phyloP scores from a whole-genome alignment of 495 filamentous ascomycete genomes.

The Aspergillus carlsbadensis region DNA sequence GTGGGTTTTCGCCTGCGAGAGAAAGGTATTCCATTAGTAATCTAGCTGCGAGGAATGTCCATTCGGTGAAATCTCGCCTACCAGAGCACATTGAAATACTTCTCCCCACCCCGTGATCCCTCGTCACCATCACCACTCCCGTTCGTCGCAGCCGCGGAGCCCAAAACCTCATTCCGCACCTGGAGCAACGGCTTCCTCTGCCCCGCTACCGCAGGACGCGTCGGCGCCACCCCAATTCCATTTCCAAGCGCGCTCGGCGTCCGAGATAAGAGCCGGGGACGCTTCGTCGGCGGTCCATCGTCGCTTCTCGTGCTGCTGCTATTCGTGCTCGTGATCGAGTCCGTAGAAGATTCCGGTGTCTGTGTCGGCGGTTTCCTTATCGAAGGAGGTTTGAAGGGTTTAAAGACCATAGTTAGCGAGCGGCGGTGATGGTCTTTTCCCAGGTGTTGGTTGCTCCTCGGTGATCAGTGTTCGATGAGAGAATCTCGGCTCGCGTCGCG shows the following conservation, averaged over 20 bases:
- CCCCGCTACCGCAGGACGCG: not conserved
- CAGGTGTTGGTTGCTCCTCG: not conserved
- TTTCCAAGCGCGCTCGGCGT: not conserved
- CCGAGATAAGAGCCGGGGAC: constrained; percentile 22
- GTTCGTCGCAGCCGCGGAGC: not conserved
- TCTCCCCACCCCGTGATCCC: constrained; percentile 25
- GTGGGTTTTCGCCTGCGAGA: constrained; percentile 68
- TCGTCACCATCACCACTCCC: constrained; percentile 7
- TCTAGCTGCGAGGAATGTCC: not conserved
- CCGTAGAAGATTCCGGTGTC: not conserved
- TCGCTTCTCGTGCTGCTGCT: not conserved
- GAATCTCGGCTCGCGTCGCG: not conserved
- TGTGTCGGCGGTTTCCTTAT: constrained; percentile 32
- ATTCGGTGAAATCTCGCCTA: not conserved
- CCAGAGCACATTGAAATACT: constrained; percentile 64
- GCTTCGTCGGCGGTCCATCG: constrained; percentile 28
- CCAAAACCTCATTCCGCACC: constrained; percentile 28
- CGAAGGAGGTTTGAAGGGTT: constrained; percentile 45
- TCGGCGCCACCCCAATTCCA: not conserved
- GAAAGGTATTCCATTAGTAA: too few species aligned
- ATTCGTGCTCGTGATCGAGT: not conserved
- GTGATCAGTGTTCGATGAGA: not conserved
- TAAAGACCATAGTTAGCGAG: constrained; percentile 42
- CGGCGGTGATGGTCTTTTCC: not conserved
- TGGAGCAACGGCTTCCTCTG: constrained; percentile 31